Conservation (phyloP, 495 filamentous ascomycete genomes). For the Tirmania nivea region DNA sequence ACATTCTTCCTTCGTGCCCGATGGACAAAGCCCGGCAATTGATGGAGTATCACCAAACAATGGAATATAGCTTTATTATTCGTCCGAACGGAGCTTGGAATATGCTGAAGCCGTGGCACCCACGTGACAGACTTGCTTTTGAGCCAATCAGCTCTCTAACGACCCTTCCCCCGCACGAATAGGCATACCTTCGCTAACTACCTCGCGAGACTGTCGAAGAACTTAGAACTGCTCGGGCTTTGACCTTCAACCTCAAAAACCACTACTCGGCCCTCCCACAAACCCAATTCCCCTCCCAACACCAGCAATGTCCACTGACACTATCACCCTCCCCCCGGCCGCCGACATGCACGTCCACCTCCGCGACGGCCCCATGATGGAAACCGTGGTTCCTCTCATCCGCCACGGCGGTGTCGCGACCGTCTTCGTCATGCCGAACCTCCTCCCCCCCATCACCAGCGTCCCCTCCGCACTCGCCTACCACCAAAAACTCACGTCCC, state of each 20-base stretch:
- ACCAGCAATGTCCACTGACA: conserved; percentile 6
- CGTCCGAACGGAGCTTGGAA: too few relatives aligned
- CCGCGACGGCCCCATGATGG: conserved; percentile 59
- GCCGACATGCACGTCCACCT: conserved; percentile 56
- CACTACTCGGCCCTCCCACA: not conserved
- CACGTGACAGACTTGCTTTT: too few relatives aligned
- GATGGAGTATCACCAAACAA: too few relatives aligned
- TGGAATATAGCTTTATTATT: too few relatives aligned
- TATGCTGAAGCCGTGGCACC: too few relatives aligned
- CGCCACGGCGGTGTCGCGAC: conserved; percentile 52
- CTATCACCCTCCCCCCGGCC: conserved; percentile 42
- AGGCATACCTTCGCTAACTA: too few relatives aligned
- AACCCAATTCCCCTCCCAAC: not conserved
- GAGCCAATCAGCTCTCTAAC: not conserved
- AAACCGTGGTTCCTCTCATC: conserved; percentile 59
- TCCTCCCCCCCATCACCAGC: conserved; percentile 47
- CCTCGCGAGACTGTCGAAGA: too few relatives aligned
- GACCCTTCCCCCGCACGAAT: not conserved
- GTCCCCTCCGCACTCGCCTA: conserved; percentile 58
- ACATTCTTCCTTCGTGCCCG: too few relatives aligned
- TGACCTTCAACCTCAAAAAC: not conserved
- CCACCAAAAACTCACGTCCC: conserved; percentile 37
- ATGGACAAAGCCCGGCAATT: too few relatives aligned
- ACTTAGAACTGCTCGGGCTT: too few relatives aligned
- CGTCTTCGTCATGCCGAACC: conserved; percentile 54